Evolutionary conservation across 176 grass and related monocot genomes (phyloP).

Genomic region (sorghum (Sorghum bicolor)): DNA sequence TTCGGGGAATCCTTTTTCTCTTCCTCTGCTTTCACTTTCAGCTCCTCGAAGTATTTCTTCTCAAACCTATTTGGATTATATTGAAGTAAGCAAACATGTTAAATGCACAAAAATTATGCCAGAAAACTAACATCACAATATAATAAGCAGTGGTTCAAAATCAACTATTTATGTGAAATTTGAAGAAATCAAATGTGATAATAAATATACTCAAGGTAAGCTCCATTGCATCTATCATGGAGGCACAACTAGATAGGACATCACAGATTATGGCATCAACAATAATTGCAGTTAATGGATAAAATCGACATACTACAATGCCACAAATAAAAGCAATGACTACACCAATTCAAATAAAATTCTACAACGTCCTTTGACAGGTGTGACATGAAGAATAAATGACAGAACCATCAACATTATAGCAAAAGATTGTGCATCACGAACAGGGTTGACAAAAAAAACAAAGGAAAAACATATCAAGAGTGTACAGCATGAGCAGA

Average conservation of each 20-base stretch:
- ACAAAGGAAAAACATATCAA: neutral
- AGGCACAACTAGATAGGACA: neutral
- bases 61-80: slow-evolving; percentile 61
- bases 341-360: neutral
- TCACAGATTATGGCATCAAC: neutral
- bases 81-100: slow-evolving; percentile 8
- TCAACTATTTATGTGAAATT: neutral
- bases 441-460: neutral
- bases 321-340: neutral
- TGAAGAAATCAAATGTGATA: neutral
- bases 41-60: slow-evolving; percentile 77
- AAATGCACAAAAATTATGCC: neutral
- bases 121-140: neutral
- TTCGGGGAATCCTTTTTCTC: slow-evolving; percentile 47
- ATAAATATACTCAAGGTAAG: neutral
- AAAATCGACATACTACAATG: neutral
- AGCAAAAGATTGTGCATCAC: neutral
- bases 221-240: neutral
- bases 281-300: neutral
- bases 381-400: neutral
- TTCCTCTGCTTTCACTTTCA: slow-evolving; percentile 68
- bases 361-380: neutral
- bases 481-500: slow-evolving; percentile 8
- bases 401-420: neutral
- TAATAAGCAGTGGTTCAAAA: slow-evolving; percentile 8